phyloP scores from a whole-genome alignment of 257 asterid species.

The Fraxinus americana region DNA sequence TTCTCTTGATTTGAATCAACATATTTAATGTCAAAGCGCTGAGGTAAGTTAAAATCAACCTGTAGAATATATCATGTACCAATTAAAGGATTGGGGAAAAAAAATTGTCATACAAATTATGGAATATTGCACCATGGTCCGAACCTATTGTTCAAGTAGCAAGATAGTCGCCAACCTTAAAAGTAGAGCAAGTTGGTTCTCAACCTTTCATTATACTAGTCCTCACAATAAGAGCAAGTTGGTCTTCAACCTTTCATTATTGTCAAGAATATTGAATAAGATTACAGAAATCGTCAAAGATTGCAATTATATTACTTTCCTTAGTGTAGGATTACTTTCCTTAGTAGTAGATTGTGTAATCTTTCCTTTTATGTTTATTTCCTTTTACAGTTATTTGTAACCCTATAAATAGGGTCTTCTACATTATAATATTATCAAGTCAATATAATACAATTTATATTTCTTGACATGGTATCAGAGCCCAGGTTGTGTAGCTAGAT shows the following conservation, averaged over 20 bases:
- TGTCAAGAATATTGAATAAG: no score
- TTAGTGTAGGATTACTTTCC: no score
- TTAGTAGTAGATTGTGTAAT: no score
- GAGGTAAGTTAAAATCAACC: conserved; percentile 95
- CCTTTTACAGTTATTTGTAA: no score
- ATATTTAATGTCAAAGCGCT: conserved; percentile 82
- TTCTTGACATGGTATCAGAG: no score
- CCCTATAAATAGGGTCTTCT: no score
- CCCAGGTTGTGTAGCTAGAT: no score
- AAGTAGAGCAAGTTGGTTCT: neutral
- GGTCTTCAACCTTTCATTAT: neutral
- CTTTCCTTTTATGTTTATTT: no score
- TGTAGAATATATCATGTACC: conserved; percentile 25
- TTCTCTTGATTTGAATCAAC: conserved; percentile 79
- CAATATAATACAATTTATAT: no score
- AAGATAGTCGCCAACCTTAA: neutral
- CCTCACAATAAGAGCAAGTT: neutral
- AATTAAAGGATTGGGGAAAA: neutral
- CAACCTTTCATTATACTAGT: neutral
- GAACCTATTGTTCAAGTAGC: neutral
- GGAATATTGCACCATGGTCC: neutral
- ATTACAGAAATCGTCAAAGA: no score
- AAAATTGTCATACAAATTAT: neutral
- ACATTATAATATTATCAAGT: no score
- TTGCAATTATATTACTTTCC: no score